phyloP scores from a whole-genome alignment of 2,329 filamentous ascomycete species.

The Chrysoporthe austroafricana region DNA sequence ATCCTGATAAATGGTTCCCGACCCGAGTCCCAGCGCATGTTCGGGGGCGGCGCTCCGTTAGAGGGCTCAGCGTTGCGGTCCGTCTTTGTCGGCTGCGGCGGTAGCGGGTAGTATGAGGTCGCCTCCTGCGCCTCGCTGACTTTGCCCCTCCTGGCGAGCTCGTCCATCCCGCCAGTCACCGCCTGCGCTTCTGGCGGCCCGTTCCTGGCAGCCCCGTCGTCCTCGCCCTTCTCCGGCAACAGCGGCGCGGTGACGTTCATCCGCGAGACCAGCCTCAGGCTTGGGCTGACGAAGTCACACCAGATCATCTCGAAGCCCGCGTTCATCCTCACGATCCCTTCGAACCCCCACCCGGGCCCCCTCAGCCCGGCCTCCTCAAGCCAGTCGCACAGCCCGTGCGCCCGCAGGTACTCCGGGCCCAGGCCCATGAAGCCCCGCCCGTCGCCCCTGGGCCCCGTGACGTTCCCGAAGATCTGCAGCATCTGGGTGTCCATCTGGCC shows the following conservation, averaged over 20 bases:
- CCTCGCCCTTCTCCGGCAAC: conserved; percentile 30
- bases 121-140: conserved; percentile 2
- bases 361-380: conserved; percentile 44
- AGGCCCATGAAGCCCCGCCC: conserved; percentile 40
- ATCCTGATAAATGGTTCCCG: conserved; percentile 46
- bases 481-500: conserved; percentile 54
- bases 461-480: conserved; percentile 52
- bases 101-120: conserved; percentile 42
- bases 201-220: conserved; percentile 19
- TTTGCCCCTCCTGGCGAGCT: neutral
- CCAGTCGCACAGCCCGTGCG: conserved; percentile 52
- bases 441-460: conserved; percentile 39
- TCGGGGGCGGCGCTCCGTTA: conserved; percentile 41
- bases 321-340: conserved; percentile 56
- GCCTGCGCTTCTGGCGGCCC: conserved; percentile 19
- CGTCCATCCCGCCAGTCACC: neutral
- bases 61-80: conserved; percentile 41
- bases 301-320: conserved; percentile 57
- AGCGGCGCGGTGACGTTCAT: conserved; percentile 52
- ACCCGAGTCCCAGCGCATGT: conserved; percentile 37
- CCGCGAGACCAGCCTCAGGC: conserved; percentile 46
- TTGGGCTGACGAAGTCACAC: conserved; percentile 52
- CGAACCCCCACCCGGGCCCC: conserved; percentile 50
- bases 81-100: conserved; percentile 42
- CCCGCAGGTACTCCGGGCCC: conserved; percentile 51